Conservation (phyloP, 306 rosid species). For the Canavalia gladiata region DNA sequence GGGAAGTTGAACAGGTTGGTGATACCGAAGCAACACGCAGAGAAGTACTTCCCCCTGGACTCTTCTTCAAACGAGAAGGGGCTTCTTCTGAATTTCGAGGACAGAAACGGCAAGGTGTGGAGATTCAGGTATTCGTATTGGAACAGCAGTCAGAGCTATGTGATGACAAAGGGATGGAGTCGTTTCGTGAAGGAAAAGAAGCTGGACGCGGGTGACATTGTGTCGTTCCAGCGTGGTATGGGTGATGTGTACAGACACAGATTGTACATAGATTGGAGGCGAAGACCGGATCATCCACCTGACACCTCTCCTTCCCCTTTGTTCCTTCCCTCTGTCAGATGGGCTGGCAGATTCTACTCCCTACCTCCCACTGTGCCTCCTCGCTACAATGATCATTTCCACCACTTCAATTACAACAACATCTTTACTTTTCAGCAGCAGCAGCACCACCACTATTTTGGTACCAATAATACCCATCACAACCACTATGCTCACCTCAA, state of each 20-base stretch:
- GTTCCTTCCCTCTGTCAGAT: conserved; percentile 47
- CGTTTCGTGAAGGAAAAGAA: conserved; percentile 91
- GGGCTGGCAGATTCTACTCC: conserved; percentile 59
- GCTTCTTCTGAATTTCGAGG: conserved; percentile 73
- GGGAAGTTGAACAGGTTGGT: conserved; percentile 89
- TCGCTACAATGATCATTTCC: conserved; percentile 50
- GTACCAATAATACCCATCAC: conserved; percentile 7
- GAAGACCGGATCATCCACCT: conserved; percentile 51
- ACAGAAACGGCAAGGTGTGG: conserved; percentile 77
- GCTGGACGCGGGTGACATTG: conserved; percentile 85
- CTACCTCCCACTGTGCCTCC: conserved; percentile 38
- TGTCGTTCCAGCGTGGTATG: conserved; percentile 80
- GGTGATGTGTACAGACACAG: conserved; percentile 61
- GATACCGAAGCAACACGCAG: conserved; percentile 85
- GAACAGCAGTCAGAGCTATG: conserved; percentile 96
- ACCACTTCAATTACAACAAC: conserved; percentile 48
- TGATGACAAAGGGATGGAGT: conserved; percentile 95
- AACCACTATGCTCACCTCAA: conserved; percentile 26
- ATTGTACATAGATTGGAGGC: conserved; percentile 77
- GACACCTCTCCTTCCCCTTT: conserved; percentile 41
- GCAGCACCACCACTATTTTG: conserved; percentile 23
- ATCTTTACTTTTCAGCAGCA: conserved; percentile 44
- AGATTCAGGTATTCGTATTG: conserved; percentile 86
- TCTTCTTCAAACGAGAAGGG: conserved; percentile 84
- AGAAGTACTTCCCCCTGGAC: conserved; percentile 79